A percentile compares a stretch with the other conserved stretches of the same genome.
phyloP scores from a whole-genome alignment of 768 basidiomycete genomes.

The Termitomyces titanicus region DNA sequence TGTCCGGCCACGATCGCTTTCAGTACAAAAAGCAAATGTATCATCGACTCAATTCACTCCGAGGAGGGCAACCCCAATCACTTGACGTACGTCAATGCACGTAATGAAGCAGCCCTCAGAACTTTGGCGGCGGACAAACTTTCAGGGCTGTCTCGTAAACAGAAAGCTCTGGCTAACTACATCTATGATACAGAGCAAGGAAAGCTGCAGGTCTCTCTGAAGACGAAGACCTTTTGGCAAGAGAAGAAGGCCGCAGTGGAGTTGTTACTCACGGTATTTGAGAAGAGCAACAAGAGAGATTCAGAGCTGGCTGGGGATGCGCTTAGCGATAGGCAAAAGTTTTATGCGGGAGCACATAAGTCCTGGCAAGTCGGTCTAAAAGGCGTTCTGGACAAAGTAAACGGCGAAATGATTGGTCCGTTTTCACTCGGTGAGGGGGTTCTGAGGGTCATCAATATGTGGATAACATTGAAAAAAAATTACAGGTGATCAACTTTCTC shows the following conservation, averaged over 20 bases:
- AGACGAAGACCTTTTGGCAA: constrained; percentile 60
- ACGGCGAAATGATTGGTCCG: constrained; percentile 59
- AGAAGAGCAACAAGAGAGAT: constrained; percentile 36
- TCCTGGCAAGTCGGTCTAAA: constrained; percentile 52
- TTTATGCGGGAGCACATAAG: constrained; percentile 44
- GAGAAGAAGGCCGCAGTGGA: constrained; percentile 46
- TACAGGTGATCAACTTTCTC: constrained; percentile 76
- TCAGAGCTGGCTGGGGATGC: constrained; percentile 35
- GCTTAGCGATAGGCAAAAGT: constrained; percentile 40
- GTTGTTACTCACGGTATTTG: constrained; percentile 41
- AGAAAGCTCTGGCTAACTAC: constrained; percentile 44
- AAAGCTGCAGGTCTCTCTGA: constrained; percentile 51
- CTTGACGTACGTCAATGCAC: constrained; percentile 57
- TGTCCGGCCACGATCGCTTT: constrained; percentile 82
- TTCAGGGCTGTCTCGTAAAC: constrained; percentile 42
- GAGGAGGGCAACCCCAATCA: constrained; percentile 59
- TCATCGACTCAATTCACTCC: constrained; percentile 61
- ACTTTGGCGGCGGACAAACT: constrained; percentile 39
- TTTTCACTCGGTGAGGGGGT: constrained; percentile 53
- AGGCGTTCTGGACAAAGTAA: constrained; percentile 42
- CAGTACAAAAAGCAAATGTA: constrained; percentile 42
- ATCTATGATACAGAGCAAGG: constrained; percentile 50
- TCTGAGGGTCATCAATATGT: constrained; percentile 32
- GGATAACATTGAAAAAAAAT: constrained; percentile 16
- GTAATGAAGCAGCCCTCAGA: constrained; percentile 48